These are phyloP conservation scores for Eurotiales sp. DNA, from an alignment of 2,329 filamentous ascomycete genomes.

Conservation along the genomic window DNA sequence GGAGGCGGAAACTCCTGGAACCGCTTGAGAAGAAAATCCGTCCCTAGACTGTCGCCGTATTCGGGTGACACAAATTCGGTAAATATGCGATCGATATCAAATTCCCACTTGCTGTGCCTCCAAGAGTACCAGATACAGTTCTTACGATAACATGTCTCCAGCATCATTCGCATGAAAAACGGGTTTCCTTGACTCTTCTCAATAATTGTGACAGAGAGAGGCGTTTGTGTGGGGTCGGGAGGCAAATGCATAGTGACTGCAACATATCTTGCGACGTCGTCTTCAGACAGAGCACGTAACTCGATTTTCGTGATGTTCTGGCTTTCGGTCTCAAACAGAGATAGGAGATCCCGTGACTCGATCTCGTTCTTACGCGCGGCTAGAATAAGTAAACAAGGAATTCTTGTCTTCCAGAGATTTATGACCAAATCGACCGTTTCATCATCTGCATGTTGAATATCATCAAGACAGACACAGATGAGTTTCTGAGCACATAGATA, in stretches of 20 bases:
- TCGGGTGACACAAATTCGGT: slow-evolving; percentile 75
- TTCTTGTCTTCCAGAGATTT: slow-evolving; percentile 71
- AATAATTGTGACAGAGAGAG: slow-evolving; percentile 78
- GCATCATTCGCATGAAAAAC: slow-evolving; percentile 88
- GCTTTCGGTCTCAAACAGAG: slow-evolving; percentile 44
- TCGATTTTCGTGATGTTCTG: slow-evolving; percentile 65
- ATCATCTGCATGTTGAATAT: slow-evolving; percentile 84
- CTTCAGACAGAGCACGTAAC: slow-evolving; percentile 70
- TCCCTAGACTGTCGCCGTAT: slow-evolving; percentile 75
- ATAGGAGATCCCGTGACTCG: slow-evolving; percentile 41
- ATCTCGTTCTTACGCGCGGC: slow-evolving; percentile 69
- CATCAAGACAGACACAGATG: slow-evolving; percentile 84
- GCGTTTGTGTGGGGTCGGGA: slow-evolving; percentile 64
- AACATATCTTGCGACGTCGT: slow-evolving; percentile 78
- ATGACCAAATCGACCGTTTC: slow-evolving; percentile 81
- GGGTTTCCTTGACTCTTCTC: slow-evolving; percentile 86
- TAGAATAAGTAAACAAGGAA: slow-evolving; percentile 78
- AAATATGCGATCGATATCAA: slow-evolving; percentile 80
- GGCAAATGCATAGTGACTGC: slow-evolving; percentile 73
- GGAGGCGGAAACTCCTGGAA: slow-evolving; percentile 70
- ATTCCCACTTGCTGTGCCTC: slow-evolving; percentile 75
- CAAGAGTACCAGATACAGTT: slow-evolving; percentile 91
- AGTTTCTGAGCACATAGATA: slow-evolving; percentile 79
- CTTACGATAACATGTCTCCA: slow-evolving; percentile 80
- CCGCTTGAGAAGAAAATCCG: slow-evolving; percentile 74